A percentile compares a stretch with the other conserved stretches of the same genome.
These are phyloP conservation scores for Mariannaea elegans DNA, from an alignment of 2,329 filamentous ascomycete species.

Conservation along the genomic window DNA sequence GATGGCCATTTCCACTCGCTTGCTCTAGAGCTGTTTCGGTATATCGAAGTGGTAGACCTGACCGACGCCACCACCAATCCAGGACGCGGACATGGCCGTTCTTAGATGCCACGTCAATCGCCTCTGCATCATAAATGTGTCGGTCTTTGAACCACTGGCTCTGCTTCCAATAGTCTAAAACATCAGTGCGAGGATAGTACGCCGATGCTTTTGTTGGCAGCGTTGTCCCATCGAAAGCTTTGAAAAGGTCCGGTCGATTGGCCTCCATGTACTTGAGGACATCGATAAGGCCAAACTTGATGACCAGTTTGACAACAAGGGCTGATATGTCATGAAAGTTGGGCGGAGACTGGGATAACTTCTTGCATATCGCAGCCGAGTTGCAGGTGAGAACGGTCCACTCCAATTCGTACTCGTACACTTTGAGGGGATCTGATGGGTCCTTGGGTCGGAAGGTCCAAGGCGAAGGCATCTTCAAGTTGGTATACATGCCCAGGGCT, in stretches of 20 bases:
- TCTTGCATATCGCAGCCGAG: constrained; percentile 75
- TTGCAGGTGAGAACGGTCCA: constrained; percentile 82
- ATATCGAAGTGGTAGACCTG: constrained; percentile 81
- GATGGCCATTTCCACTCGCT: constrained; percentile 83
- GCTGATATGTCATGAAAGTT: constrained; percentile 78
- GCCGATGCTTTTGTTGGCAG: constrained; percentile 89
- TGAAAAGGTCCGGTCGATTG: constrained; percentile 78
- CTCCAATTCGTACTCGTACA: constrained; percentile 82
- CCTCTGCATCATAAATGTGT: constrained; percentile 81
- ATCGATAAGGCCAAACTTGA: constrained; percentile 86
- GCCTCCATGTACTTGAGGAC: constrained; percentile 75
- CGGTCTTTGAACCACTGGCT: constrained; percentile 85
- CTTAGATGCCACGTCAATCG: constrained; percentile 86
- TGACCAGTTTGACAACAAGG: constrained; percentile 85
- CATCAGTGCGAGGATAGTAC: constrained; percentile 83
- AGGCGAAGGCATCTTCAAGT: constrained; percentile 73
- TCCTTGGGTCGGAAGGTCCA: constrained; percentile 71
- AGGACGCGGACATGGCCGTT: constrained; percentile 86
- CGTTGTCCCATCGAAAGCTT: constrained; percentile 84
- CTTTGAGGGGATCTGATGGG: constrained; percentile 71
- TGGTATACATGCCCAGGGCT: constrained; percentile 82
- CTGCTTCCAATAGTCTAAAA: constrained; percentile 91
- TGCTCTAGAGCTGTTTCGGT: constrained; percentile 89
- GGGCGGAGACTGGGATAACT: constrained; percentile 75
- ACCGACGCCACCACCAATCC: constrained; percentile 89